Evolutionary conservation across 2,329 filamentous ascomycete genomes (phyloP), one percentile per base, ranked within the genome.

Genomic region (Trichoderma koningiopsis): DNA sequence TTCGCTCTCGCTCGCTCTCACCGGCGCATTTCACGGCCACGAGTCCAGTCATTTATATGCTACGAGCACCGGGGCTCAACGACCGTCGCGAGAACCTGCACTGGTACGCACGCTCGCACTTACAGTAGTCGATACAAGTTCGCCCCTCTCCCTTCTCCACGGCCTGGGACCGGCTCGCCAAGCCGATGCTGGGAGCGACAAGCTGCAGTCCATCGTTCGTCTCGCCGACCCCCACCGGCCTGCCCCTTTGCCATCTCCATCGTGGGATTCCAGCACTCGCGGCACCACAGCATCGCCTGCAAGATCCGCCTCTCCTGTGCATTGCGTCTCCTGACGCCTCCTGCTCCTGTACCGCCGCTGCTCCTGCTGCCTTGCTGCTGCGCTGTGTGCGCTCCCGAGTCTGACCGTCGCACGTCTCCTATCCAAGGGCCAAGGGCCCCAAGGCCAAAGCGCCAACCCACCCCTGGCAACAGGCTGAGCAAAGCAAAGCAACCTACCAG

Each of bases 381-480:
- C 64, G 64, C 64, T 43, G 29, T 52, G 64, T 55, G 64, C 64
- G 64, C 64, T 52, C 64, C 27, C 37, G 64, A 67, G 53, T 59
- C 64, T 52, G 64, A 57, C 55, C 64, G 55, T 59, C 35, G 57
- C 57, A 27, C 57, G 22, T 67, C 64, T 67, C 64, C 64, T 67
- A 67, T 67, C 64, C 64, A 37, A 27, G 27, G 22, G 40, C 52
- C 43, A 22, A 56, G 37, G 53, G 52, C 63, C 49, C 29, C 19
- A 24, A 33, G 59, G 40, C 43, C 60, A 64, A 56, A 35, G 49
- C 53, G 62, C 62, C 49, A 57, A 31, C 43, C 43, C 60, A 68
- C 65, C 75, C 13, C 78, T 83, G 43, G 63, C 65, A 40, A 40
- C 55, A 35, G 64, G 64, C 37, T 65, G 35, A 33, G 33, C 69